Evolutionary conservation across 768 basidiomycete genomes (phyloP), one percentile per base, ranked within the genome.

Genomic region (Leccinellum rugosiceps): DNA sequence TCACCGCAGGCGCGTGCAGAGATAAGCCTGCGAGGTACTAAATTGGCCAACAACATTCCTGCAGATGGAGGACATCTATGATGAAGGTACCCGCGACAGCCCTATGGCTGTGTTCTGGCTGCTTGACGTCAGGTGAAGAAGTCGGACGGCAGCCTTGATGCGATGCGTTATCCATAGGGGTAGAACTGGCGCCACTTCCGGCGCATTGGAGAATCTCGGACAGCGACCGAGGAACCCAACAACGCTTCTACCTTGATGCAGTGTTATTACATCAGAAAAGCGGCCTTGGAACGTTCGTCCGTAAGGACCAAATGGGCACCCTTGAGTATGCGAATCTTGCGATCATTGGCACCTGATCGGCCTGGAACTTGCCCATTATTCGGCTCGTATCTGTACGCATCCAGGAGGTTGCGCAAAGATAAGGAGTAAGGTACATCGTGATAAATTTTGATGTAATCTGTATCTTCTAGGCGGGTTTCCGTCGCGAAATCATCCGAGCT

Each of bases 371-470:
- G 38, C 23, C 26, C 48, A 54, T 53, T 53, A 25, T 34, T 59
- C 13, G 50, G 56, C 32, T 65, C 57, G 62, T 76, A 81, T 23
- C 64, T 64, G 78, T 84, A 86, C 14, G 77, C 74, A 64, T 84
- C 79, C 46, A 86, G 68, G 31, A 82, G 61, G 55, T 73, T 78
- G 46, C 85, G 76, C 14, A 86, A 66, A 58, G 72, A 68, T 68
- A 84, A 76, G 7, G 81, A 75, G 60, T 76, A 72, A 35, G 66
- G 59, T 30, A 78, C 75, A 59, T 85, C 83, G 63, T 85, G 83
- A 66, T 84, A 84, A 32, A 86, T 68, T 66, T 83, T 84, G 72
- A 86, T 79, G 61, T 81, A 74, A 63, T 86, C 83, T 45, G 74
- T 64, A 8, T 56, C 56, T 35, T 72, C 70, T 50, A 80, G 54